Conservation (phyloP, 2,329 filamentous ascomycete species). For the Thermomyces lanuginosus region DNA sequence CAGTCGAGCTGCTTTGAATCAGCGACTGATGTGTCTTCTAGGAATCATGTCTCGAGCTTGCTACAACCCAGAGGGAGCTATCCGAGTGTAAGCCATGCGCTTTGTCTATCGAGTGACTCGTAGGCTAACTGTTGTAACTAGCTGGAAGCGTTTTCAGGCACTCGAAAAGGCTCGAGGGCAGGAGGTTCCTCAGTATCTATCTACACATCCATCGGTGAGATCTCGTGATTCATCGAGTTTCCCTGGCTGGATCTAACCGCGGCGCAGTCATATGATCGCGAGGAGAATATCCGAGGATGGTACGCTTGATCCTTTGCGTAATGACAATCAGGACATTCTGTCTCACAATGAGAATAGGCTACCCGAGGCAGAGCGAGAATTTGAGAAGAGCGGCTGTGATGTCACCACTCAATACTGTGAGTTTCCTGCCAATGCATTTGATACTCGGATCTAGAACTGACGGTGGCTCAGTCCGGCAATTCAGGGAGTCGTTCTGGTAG, state of each 20-base stretch:
- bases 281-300: slow-evolving; percentile 39
- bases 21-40: slow-evolving; percentile 11
- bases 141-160: slow-evolving; percentile 37
- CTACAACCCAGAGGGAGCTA: slow-evolving; percentile 41
- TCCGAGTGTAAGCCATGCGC: slow-evolving; percentile 26
- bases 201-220: slow-evolving; percentile 40
- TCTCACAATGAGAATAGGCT: slow-evolving; percentile 17
- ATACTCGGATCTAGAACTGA: too few relatives aligned
- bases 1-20: not conserved
- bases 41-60: slow-evolving; percentile 48
- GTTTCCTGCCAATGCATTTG: slow-evolving; percentile 6
- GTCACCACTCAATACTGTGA: slow-evolving; percentile 15
- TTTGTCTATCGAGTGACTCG: not conserved
- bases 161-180: slow-evolving; percentile 26
- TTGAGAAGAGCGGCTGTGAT: slow-evolving; percentile 24
- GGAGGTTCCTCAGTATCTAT: slow-evolving; percentile 39
- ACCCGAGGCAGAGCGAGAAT: slow-evolving; percentile 23
- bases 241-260: slow-evolving; percentile 4
- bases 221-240: not conserved
- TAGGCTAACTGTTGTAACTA: slow-evolving; percentile 6
- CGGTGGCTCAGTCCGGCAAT: too few relatives aligned
- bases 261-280: slow-evolving; percentile 34
- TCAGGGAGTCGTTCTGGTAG: too few relatives aligned
- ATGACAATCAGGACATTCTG: not conserved
- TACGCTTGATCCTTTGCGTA: slow-evolving; percentile 9